Conservation (phyloP, 305 asterid genomes). For the Euphrasia arctica region DNA sequence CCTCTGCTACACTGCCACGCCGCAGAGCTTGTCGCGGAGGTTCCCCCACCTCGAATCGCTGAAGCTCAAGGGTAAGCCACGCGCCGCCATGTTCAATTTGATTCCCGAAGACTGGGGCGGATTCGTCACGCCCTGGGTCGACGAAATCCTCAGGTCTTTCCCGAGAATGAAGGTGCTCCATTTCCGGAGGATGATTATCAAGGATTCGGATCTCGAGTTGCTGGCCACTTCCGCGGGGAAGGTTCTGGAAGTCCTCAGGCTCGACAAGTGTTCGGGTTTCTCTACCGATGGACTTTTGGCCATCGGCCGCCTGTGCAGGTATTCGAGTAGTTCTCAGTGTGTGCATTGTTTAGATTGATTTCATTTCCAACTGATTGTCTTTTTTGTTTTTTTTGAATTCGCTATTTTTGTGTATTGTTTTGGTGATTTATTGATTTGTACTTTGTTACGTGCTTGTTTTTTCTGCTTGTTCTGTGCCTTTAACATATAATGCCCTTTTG, state of each 20-base stretch:
- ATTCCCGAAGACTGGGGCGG: conserved; percentile 99
- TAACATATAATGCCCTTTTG: no score
- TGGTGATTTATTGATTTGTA: background rate
- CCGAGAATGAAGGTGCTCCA: conserved; percentile 58
- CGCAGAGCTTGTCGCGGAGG: conserved; percentile 49
- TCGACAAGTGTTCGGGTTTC: conserved; percentile 89
- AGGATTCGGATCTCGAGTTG: conserved; percentile 77
- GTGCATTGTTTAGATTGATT: background rate
- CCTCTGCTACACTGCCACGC: conserved; percentile 77
- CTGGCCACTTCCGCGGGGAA: conserved; percentile 45
- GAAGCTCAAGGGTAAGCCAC: conserved; percentile 94
- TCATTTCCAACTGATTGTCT: background rate
- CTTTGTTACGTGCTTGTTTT: no score
- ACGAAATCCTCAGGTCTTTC: conserved; percentile 48
- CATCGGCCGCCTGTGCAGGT: conserved; percentile 73
- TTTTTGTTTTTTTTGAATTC: background rate
- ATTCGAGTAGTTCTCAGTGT: background rate
- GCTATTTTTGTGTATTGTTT: background rate
- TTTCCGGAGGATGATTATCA: conserved; percentile 87
- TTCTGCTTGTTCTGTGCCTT: background rate
- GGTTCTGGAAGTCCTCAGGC: conserved; percentile 58
- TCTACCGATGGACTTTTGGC: conserved; percentile 74
- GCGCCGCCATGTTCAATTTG: conserved; percentile 94
- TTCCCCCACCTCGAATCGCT: conserved; percentile 80
- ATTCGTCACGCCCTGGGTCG: conserved; percentile 73